Conservation (phyloP, 129 eudicot genomes). For the Saposhnikovia divaricata region DNA sequence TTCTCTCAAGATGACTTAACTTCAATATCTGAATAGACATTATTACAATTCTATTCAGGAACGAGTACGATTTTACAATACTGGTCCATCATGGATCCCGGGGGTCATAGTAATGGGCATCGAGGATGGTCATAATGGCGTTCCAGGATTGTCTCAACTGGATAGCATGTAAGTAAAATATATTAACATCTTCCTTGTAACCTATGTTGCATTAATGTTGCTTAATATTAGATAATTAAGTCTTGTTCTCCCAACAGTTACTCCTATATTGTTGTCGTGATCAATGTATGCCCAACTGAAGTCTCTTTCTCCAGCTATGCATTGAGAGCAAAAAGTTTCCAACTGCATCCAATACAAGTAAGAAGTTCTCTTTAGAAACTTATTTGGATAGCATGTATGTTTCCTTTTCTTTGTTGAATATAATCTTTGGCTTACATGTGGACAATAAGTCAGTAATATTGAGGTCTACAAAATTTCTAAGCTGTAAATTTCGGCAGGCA, state of each 20-base stretch:
- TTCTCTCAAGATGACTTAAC: background rate
- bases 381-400: background rate
- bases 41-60: conserved; percentile 36
- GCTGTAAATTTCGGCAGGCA: background rate
- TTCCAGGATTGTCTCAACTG: conserved; percentile 59
- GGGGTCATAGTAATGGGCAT: conserved; percentile 93
- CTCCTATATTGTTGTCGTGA: conserved; percentile 54
- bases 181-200: background rate
- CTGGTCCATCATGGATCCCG: conserved; percentile 61
- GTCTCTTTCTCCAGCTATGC: conserved; percentile 45
- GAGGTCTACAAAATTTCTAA: background rate
- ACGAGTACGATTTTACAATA: conserved; percentile 76
- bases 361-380: background rate
- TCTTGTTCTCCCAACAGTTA: conserved; percentile 33
- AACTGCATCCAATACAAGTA: conserved; percentile 84
- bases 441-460: background rate
- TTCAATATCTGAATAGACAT: background rate
- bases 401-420: background rate
- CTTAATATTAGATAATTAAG: background rate
- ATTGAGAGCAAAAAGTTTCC: conserved; percentile 37
- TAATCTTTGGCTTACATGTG: background rate
- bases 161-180: conserved; percentile 58
- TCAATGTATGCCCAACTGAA: conserved; percentile 65
- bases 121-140: conserved; percentile 78
- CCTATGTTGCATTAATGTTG: conserved; percentile 5